Conservation (phyloP, 805 yeast genomes). For the Yueomyces sinensis region DNA sequence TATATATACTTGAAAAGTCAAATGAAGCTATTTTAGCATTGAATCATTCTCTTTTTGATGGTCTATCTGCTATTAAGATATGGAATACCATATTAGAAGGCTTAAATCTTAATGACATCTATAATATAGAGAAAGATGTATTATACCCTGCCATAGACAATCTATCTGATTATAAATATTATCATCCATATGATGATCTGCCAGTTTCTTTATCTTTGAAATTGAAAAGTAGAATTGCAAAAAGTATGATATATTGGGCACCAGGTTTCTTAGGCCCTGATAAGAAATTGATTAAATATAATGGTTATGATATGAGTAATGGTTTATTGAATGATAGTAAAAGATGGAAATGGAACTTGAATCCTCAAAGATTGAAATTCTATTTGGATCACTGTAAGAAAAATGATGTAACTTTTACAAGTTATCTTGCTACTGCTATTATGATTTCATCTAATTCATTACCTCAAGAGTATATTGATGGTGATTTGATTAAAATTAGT, state of each 20-base stretch:
- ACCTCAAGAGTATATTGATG: conserved; percentile 1
- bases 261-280: conserved; percentile 5
- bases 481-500: conserved; percentile 5
- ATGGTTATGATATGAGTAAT: conserved; percentile 1
- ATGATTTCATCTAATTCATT: conserved; percentile 1
- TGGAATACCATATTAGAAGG: conserved; percentile 5
- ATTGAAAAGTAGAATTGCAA: neutral
- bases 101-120: neutral
- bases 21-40: neutral
- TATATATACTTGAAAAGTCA: conserved; percentile 1
- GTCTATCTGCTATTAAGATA: conserved; percentile 9
- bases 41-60: conserved; percentile 8
- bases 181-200: conserved; percentile 10
- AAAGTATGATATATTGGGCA: conserved; percentile 3
- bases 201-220: neutral
- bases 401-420: conserved; percentile 12
- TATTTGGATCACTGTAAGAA: conserved; percentile 9
- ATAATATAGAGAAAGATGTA: neutral
- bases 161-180: neutral
- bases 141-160: neutral
- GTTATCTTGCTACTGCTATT: conserved; percentile 10
- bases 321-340: neutral
- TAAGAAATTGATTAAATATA: conserved; percentile 7
- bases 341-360: neutral
- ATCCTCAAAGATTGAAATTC: conserved; percentile 1